These are phyloP conservation scores for Yarrowia hollandica DNA, from an alignment of 805 yeast species.

Conservation along the genomic window DNA sequence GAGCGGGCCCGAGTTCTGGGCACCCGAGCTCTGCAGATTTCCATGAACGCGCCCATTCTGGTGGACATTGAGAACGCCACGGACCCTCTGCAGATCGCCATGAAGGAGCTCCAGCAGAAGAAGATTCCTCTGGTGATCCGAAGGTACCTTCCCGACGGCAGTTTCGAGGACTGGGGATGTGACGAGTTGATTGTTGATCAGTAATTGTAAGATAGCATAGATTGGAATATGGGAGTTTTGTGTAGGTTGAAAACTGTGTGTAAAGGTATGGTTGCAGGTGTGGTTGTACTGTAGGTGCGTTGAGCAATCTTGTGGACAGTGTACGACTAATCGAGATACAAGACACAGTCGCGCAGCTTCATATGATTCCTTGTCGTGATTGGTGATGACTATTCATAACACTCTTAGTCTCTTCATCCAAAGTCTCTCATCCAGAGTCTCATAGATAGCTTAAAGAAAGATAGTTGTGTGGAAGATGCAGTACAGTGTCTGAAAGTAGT, in stretches of 20 bases:
- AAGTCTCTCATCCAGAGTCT: too few relatives aligned
- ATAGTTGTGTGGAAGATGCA: too few relatives aligned
- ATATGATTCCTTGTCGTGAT: too few relatives aligned
- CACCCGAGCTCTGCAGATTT: conserved; percentile 94
- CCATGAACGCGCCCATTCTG: conserved; percentile 97
- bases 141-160: conserved; percentile 95
- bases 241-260: background rate
- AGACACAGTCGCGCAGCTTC: too few relatives aligned
- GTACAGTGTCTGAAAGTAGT: too few relatives aligned
- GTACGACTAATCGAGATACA: too few relatives aligned
- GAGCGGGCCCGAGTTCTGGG: conserved; percentile 98
- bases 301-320: too few relatives aligned
- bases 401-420: too few relatives aligned
- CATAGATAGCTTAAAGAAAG: too few relatives aligned
- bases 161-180: conserved; percentile 98
- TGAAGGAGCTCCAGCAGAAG: conserved; percentile 92
- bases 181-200: conserved; percentile 93
- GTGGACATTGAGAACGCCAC: conserved; percentile 99
- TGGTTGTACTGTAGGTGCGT: too few relatives aligned
- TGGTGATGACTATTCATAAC: too few relatives aligned
- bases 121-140: conserved; percentile 94
- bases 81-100: conserved; percentile 95
- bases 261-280: background rate
- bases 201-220: conserved; percentile 38
- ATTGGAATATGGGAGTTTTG: background rate